Percentiles rank a stretch among this genome's conserved stretches.
Evolutionary conservation across 108 stramenopile species (phyloP).

Genomic region (Skeletonema menzelii): DNA sequence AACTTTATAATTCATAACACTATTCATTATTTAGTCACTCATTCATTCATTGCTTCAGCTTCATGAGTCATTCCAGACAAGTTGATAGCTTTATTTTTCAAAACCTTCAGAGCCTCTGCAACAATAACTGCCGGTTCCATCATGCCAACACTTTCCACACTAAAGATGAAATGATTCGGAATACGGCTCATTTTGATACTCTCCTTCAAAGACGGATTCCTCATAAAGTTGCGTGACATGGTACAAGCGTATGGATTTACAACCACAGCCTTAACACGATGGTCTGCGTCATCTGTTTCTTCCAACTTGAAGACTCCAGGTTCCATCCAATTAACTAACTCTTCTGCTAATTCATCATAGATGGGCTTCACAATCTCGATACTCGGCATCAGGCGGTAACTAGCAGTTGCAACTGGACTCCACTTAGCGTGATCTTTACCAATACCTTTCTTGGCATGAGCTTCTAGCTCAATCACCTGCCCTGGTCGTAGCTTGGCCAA

Average conservation of each 20-base stretch:
- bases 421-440: constrained; percentile 98
- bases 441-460: constrained; percentile 85
- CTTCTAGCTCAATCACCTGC: constrained; percentile 91
- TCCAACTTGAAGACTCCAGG: constrained; percentile 85
- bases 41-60: constrained; percentile 16
- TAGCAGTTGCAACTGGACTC: constrained; percentile 96
- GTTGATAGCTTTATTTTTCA: constrained; percentile 71
- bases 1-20: too few relatives aligned
- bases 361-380: constrained; percentile 68
- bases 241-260: constrained; percentile 93
- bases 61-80: constrained; percentile 52
- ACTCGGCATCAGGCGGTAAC: constrained; percentile 87
- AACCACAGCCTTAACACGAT: constrained; percentile 64
- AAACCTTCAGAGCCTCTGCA: constrained; percentile 73
- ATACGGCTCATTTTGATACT: constrained; percentile 83
- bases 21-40: constrained; percentile 1
- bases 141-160: constrained; percentile 93
- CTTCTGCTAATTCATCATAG: constrained; percentile 84
- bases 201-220: constrained; percentile 72
- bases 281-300: constrained; percentile 48
- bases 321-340: constrained; percentile 84
- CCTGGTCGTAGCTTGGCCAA: constrained; percentile 95
- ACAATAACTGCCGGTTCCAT: constrained; percentile 85
- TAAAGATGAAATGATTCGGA: constrained; percentile 97
- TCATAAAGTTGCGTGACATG: constrained; percentile 96